A percentile compares a stretch with the other conserved stretches of the same genome.
Evolutionary conservation across 164 flowering plant genomes (phyloP).

Genomic region (Warburgia ugandensis): DNA sequence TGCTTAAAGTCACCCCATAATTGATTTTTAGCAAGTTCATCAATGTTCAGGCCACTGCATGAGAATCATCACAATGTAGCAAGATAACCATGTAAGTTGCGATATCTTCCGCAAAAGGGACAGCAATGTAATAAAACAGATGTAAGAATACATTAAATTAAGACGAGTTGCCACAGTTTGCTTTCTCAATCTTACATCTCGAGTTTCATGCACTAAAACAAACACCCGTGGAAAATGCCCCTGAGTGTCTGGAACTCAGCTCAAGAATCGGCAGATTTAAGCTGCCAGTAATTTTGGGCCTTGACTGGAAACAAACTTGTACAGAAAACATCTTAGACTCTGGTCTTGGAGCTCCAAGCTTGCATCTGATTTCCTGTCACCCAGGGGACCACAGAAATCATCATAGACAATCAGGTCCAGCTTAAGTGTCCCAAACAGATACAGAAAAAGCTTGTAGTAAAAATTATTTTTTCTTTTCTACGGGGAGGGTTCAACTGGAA

Average conservation of each 20-base stretch:
- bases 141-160: background rate
- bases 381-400: conserved; percentile 21
- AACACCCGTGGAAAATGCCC: conserved; percentile 22
- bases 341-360: conserved; percentile 38
- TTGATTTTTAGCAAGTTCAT: too few relatives aligned
- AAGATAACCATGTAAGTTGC: background rate
- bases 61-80: background rate
- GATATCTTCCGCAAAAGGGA: background rate
- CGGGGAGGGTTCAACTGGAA: background rate
- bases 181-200: conserved; percentile 29
- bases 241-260: conserved; percentile 20
- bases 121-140: background rate
- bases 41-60: too few relatives aligned
- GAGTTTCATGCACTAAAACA: conserved; percentile 36
- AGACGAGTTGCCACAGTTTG: conserved; percentile 1
- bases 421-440: background rate
- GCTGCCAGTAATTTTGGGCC: conserved; percentile 23
- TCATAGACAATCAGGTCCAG: background rate
- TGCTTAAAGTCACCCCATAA: too few relatives aligned
- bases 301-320: conserved; percentile 24
- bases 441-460: background rate
- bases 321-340: conserved; percentile 32
- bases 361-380: conserved; percentile 61
- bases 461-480: background rate
- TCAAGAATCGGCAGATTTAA: conserved; percentile 19